phyloP scores from a whole-genome alignment of 192 early-diverging fungal species.

The Linnemannia elongata region DNA sequence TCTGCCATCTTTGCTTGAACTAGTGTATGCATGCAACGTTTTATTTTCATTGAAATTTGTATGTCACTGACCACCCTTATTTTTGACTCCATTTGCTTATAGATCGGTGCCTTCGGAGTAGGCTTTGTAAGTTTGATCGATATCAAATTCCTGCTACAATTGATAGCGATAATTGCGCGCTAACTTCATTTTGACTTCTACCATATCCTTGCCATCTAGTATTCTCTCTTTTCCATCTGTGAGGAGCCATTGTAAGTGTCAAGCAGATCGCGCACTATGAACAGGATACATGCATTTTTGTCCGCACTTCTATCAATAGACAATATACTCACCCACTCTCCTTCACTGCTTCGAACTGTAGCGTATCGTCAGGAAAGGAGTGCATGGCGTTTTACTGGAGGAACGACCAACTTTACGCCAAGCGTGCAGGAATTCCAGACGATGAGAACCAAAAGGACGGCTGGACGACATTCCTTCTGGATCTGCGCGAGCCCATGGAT shows the following conservation, averaged over 20 bases:
- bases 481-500: conserved; percentile 80
- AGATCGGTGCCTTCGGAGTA: conserved; percentile 53
- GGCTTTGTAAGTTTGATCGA: conserved; percentile 31
- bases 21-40: background rate
- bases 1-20: background rate
- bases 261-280: background rate
- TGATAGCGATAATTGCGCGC: background rate
- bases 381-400: conserved; percentile 94
- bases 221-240: conserved; percentile 89
- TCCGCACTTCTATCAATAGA: background rate
- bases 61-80: background rate
- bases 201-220: conserved; percentile 71
- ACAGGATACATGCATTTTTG: background rate
- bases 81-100: background rate
- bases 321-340: background rate
- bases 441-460: conserved; percentile 54
- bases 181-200: background rate
- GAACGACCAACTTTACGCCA: conserved; percentile 89
- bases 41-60: background rate
- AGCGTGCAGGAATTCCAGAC: conserved; percentile 67
- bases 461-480: conserved; percentile 85
- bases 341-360: conserved; percentile 20
- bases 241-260: conserved; percentile 86
- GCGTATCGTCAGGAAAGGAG: conserved; percentile 78
- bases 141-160: background rate